phyloP scores from a whole-genome alignment of 2,329 filamentous ascomycete species.

The Pseudogymnoascus sp. region DNA sequence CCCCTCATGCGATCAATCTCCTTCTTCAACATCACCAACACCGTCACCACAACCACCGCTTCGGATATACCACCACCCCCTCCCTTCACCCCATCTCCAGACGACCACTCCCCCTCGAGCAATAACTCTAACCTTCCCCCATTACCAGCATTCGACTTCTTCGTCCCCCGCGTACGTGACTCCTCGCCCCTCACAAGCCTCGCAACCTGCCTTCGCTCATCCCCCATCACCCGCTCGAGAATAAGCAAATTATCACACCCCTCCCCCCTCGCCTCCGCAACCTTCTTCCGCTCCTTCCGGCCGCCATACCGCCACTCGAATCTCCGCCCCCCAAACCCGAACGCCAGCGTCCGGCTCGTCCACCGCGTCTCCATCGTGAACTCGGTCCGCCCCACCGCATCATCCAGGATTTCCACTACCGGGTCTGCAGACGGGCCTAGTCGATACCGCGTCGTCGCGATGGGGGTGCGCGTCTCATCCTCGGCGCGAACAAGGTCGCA shows the following conservation, averaged over 20 bases:
- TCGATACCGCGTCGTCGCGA: constrained; percentile 48
- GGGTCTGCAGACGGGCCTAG: constrained; percentile 48
- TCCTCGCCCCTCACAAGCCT: constrained; percentile 36
- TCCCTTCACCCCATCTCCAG: constrained; percentile 27
- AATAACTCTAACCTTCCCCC: constrained; percentile 42
- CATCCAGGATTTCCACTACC: constrained; percentile 29
- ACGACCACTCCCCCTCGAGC: constrained; percentile 30
- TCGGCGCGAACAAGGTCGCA: constrained; percentile 40
- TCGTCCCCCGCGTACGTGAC: constrained; percentile 35
- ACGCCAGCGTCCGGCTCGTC: constrained; percentile 39
- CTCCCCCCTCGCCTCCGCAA: constrained; percentile 38
- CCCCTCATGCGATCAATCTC: constrained; percentile 48
- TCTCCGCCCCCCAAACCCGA: constrained; percentile 39
- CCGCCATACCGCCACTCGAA: constrained; percentile 50
- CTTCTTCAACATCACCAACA: constrained; percentile 55
- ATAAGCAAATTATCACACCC: constrained; percentile 39
- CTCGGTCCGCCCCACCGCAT: constrained; percentile 9
- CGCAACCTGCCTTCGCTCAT: constrained; percentile 30
- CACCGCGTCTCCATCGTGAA: constrained; percentile 29
- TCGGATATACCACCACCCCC: constrained; percentile 35
- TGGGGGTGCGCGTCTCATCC: constrained; percentile 28
- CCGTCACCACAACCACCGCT: constrained; percentile 49
- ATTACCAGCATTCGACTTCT: constrained; percentile 36
- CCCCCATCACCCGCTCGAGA: constrained; percentile 38
- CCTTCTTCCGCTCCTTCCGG: constrained; percentile 38